Percentiles rank a stretch among this genome's conserved stretches.
These are phyloP conservation scores for Passalora sequoiae DNA, from an alignment of 2,329 filamentous ascomycete species.

Conservation along the genomic window DNA sequence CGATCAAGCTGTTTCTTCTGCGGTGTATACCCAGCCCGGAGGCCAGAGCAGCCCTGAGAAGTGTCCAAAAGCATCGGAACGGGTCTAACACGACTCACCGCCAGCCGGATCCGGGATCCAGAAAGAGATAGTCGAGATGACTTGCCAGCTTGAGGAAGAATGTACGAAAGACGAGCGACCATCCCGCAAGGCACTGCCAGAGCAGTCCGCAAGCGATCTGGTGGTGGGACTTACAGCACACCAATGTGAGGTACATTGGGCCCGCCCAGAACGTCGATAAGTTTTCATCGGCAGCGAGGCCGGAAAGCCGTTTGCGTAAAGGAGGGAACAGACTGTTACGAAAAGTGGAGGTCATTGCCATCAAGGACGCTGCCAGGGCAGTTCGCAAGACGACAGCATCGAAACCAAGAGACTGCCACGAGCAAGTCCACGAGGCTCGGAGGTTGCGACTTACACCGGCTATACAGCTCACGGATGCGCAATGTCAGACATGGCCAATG, in stretches of 20 bases:
- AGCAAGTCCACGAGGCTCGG: no score
- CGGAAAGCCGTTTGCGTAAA: no score
- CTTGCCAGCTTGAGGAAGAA: not conserved
- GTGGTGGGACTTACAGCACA: not conserved
- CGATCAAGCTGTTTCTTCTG: not conserved
- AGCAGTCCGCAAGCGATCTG: not conserved
- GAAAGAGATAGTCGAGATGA: not conserved
- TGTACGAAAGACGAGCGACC: not conserved
- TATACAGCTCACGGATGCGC: conserved; percentile 1
- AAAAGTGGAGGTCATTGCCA: not conserved
- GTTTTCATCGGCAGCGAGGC: no score
- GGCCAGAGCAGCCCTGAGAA: no score
- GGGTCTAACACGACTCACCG: not conserved
- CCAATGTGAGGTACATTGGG: not conserved
- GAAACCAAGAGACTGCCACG: not conserved
- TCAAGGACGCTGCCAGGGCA: not conserved
- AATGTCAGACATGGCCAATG: not conserved
- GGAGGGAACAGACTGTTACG: no score
- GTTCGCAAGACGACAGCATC: not conserved
- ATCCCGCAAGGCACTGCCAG: not conserved
- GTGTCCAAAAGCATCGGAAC: no score
- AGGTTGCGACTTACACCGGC: conserved; percentile 7
- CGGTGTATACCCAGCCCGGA: not conserved
- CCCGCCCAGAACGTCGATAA: not conserved
- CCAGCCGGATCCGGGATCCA: not conserved